Evolutionary conservation across 305 asterid species (phyloP).

Genomic region (Fraxinus angustifolia): DNA sequence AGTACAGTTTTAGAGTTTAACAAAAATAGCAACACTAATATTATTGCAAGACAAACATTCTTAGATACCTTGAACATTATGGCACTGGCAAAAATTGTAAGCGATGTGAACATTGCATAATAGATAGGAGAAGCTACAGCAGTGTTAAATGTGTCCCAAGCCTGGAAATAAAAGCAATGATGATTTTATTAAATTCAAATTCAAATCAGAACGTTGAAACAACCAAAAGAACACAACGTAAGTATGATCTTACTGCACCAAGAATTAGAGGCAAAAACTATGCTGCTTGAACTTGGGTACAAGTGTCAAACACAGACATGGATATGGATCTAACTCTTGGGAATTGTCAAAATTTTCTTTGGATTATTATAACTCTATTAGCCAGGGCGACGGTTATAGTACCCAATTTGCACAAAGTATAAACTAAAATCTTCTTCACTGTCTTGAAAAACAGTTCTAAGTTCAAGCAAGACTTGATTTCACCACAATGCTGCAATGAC

Average conservation of each 20-base stretch:
- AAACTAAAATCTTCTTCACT: background rate
- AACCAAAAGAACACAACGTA: background rate
- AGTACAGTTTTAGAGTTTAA: slow-evolving; percentile 6
- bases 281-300: background rate
- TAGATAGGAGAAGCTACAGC: slow-evolving; percentile 72
- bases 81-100: slow-evolving; percentile 69
- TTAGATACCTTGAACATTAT: slow-evolving; percentile 70
- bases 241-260: background rate
- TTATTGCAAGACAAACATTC: background rate
- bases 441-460: background rate
- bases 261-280: background rate
- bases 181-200: slow-evolving; percentile 1
- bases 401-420: background rate
- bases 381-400: background rate
- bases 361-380: background rate
- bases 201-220: background rate
- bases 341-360: background rate
- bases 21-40: background rate
- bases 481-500: background rate
- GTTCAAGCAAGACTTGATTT: background rate
- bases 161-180: slow-evolving; percentile 36
- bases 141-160: slow-evolving; percentile 54
- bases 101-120: slow-evolving; percentile 74
- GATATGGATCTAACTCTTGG: background rate
- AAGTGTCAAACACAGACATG: background rate